Evolutionary conservation across 371 early-diverging fungal genomes (phyloP), one percentile per base, ranked within the genome.

Genomic region (Mortierella sp.): DNA sequence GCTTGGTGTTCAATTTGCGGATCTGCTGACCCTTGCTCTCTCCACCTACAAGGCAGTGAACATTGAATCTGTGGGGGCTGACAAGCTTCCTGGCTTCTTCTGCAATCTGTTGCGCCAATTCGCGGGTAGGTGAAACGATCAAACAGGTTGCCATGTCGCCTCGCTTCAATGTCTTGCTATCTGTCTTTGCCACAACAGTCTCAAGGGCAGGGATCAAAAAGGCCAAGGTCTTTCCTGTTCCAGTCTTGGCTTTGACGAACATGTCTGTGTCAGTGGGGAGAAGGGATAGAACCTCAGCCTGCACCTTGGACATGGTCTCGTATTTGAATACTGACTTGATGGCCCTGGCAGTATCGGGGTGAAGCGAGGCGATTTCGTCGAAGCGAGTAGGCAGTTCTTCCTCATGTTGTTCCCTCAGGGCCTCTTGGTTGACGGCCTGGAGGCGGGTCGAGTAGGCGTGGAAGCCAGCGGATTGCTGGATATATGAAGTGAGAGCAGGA

Each of bases 161-260:
- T 64, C 80, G 49, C 14, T 70, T 40, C 52, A 81, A 51, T 14
- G 74, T 70, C 18, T 86, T 75, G 58, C 75, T 64, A 20, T 83
- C 86, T 11, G 81, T 86, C 55, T 85, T 86, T 49, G 73, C 66
- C 37, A 87, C 24, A 0, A 93, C 79, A 20, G 90, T 87, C 68
- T 96, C 93, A n/a, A 99, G 75, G 9, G 96, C 94, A 5, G 98
- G 95, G 40, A 97, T 87, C 79, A 99, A 85, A 73, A 98, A 99
- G 9, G 96, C 98, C 18, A 97, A 84, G 2, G 98, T 98, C 84
- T 98, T 98, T 54, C 99, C 99, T 0, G 97, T 98, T 74, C 99
- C 99, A 10, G 99, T 99, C 85, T 98, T 97, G 18, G 99, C 99
- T 77, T 94, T 92, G 67, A 96, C 92, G 87, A 94, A 89, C 77